Base-by-base conservation (phyloP, 768 basidiomycete species). In the Mycena pura region DNA sequence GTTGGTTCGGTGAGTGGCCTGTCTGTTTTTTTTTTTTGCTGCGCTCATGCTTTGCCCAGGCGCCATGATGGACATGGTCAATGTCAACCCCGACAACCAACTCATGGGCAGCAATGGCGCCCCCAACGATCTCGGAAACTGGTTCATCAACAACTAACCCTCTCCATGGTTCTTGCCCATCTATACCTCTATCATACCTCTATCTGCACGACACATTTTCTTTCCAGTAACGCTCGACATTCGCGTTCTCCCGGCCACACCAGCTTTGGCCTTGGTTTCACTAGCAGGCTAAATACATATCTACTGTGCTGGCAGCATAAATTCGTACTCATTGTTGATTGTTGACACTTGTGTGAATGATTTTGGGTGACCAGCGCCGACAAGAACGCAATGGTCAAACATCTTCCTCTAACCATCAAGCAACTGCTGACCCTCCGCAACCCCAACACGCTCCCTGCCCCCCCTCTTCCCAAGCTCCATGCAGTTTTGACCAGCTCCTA, bases 1-100 rank as follows among this genome's bases (percentile, higher is more conserved):
- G 79, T 66, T 82, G 81, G 27, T 94, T 92, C 65, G 90, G 92
- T 90, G 61, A 47, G 85, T 76, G n/a, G n/a, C n/a, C n/a, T n/a
- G n/a, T n/a, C n/a, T n/a, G n/a, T 7, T 29, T 32, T 38, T 39
- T 6, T 9, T 19, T 13, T 50, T 7, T 28, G 11, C 3, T 38
- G 10, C 36, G 1, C 32, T 51, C 15, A 19, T 46, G 17, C 34
- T 41, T 4, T 32, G 45, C 17, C 4, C 45, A 65, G 63, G 63
- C 50, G 64, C 64, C 15, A 65, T 65, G 64, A 34, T 77, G 36
- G 72, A 85, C 61, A 76, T 88, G 78, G 73, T 76, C 46, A 80
- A 81, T 48, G 89, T 93, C 66, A 85, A 86, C 76, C 58, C 69
- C 10, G 68, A 71, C 28, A 87, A 92, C 70, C 66, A 74, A 31